Evolutionary conservation across 73 alveolate genomes (phyloP), one percentile per base, ranked within the genome.

Genomic region (Paramecium sonneborni): DNA sequence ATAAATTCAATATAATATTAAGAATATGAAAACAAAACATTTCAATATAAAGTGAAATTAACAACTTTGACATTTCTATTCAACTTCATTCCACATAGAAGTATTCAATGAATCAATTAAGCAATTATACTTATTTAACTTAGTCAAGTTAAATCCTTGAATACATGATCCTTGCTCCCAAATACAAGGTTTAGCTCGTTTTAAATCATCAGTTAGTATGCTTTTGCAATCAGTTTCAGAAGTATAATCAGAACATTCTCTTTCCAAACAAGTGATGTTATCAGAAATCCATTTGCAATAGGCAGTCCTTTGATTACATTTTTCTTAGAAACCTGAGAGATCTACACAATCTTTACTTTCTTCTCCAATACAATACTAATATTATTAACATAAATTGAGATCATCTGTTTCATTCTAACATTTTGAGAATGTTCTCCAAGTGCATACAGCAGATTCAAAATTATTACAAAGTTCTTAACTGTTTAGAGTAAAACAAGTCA

Each of bases 31-130:
- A 30, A 62, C 12, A 62, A 30, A 23, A 26, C 20, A 32, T 14
- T 26, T 62, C 84, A 62, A 62, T 62, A 62, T 30, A 1, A 14
- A 14, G 10, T 12, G 10, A 62, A 62, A 62, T 62, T 26, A 1
- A 62, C 84, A 62, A 62, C 84, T 62, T 15, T 62, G 24, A 62
- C 84, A 62, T 62, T 26, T 62, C 84, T 62, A 62, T 62, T 62
- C 84, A 12, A 62, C 84, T 62, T 62, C 84, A 72, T 72, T 38
- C 86, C 86, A 72, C 32, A 41, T 35, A 9, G 86, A 72, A 20
- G 57, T 72, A 11, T 72, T 72, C 62, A 72, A 72, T 35, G 86
- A 72, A 34, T 37, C 57, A 12, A 37, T 12, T 6, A 72, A 14
- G 35, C 86, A 72, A 72, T 72, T 72, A 38, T 34, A 32, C 26